A percentile compares a stretch with the other conserved stretches of the same genome.
phyloP scores from a whole-genome alignment of 257 asterid species.

The Salvia hispanica region DNA sequence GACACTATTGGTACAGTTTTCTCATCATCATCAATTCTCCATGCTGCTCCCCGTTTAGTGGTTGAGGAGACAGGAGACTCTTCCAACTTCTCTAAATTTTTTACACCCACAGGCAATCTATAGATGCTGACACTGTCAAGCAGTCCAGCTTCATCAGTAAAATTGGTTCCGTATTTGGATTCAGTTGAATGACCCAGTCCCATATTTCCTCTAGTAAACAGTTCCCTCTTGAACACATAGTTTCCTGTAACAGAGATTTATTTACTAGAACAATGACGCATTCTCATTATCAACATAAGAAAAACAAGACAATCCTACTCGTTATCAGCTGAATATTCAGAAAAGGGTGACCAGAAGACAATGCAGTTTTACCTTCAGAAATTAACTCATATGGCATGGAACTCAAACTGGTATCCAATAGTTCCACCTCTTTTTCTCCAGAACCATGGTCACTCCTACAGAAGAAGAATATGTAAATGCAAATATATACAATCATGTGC shows the following conservation, averaged over 20 bases:
- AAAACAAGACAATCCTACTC: constrained; percentile 18
- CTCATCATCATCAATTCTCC: constrained; percentile 44
- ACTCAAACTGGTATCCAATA: constrained; percentile 35
- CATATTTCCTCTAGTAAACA: constrained; percentile 54
- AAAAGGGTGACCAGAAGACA: constrained; percentile 16
- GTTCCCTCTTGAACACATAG: constrained; percentile 53
- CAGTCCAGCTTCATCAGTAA: constrained; percentile 43
- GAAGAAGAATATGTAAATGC: constrained; percentile 33
- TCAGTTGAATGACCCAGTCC: constrained; percentile 52
- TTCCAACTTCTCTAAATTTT: constrained; percentile 47
- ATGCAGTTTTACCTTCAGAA: constrained; percentile 50
- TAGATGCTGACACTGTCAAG: constrained; percentile 58
- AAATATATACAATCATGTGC: constrained; percentile 22
- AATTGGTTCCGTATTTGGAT: constrained; percentile 44
- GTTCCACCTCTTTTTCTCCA: constrained; percentile 46
- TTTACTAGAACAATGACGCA: constrained; percentile 4
- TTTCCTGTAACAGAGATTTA: constrained; percentile 43
- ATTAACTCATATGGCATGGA: constrained; percentile 38
- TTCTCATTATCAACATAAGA: constrained; percentile 18
- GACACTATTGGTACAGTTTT: constrained; percentile 42
- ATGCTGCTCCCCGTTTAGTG: constrained; percentile 37
- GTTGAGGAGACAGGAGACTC: constrained; percentile 46
- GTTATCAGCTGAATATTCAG: constrained; percentile 26
- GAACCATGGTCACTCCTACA: constrained; percentile 40
- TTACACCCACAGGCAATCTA: constrained; percentile 91